Evolutionary conservation across 192 early-diverging fungal genomes (phyloP), one percentile per base, ranked within the genome.

Genomic region (Mortierella antarctica): DNA sequence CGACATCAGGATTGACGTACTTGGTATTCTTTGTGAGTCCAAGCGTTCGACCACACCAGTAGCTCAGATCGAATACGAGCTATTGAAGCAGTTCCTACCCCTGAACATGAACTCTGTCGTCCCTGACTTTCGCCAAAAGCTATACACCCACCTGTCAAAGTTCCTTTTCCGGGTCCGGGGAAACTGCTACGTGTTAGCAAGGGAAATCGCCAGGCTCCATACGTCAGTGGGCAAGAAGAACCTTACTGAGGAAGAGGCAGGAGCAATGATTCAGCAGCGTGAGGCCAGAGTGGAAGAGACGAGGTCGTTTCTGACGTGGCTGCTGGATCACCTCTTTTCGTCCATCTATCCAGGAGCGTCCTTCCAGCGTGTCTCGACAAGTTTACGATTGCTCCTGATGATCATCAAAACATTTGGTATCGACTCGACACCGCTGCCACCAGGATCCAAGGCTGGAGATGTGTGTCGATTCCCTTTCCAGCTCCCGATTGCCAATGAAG

Each of bases 11-110:
- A 86, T 90, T 11, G 95, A 97, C 58, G 91, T 92, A 5, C 73
- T 95, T 18, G 93, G 93, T 6, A 86, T 97, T 10, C 81, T 97
- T 10, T 95, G 95, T 71, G 96, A 96, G 64, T 89, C 93, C 4
- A 83, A 88, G 55, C 88, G 91, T n/a, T 84, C 88, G 17, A 88
- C 92, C 0, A 85, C 87, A 11, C 88, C 90, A 42, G 86, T 93
- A 23, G 88, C 86, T 21, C 64, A 63, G 9, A 82, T 85, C 13
- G 95, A 97, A 69, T 69, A 92, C n/a, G 71, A 84, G 0, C 77
- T 93, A 59, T 55, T 97, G 39, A 89, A 90, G 63, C 66, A 81
- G 31, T 93, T 94, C 52, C 77, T 97, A 31, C 84, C 86, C 0
- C 88, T 90, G 15, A 95, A 94, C 65, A 63, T 91, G 56, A 92